Percentiles rank a stretch among this genome's conserved stretches.
Conservation (phyloP, 2,329 filamentous ascomycete genomes). For the Mycosphaerelloides madeirae region DNA sequence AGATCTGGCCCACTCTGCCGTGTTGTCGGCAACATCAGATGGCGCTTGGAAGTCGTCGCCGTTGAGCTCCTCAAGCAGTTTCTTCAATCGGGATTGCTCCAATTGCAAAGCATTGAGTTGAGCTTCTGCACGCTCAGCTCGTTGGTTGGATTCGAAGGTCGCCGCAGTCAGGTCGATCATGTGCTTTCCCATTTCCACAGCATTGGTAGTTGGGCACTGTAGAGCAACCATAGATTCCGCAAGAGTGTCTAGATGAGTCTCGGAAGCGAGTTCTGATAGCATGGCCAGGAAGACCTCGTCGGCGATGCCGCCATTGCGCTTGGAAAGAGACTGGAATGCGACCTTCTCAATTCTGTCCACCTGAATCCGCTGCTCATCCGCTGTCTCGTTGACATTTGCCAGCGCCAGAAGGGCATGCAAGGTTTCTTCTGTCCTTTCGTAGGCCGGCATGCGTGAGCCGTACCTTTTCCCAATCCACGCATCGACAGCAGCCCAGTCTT, state of each 20-base stretch:
- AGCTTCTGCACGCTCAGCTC: slow-evolving; percentile 20
- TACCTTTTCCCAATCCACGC: slow-evolving; percentile 73
- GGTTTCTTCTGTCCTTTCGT: slow-evolving; percentile 84
- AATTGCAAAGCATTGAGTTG: slow-evolving; percentile 23
- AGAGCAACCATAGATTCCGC: slow-evolving; percentile 36
- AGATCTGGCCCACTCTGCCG: slow-evolving; percentile 67
- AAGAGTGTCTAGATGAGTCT: slow-evolving; percentile 31
- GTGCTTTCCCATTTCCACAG: slow-evolving; percentile 22
- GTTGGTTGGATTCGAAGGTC: slow-evolving; percentile 27
- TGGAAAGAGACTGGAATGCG: slow-evolving; percentile 52
- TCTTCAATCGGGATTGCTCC: slow-evolving; percentile 21
- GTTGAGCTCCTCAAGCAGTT: slow-evolving; percentile 21
- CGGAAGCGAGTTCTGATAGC: slow-evolving; percentile 24
- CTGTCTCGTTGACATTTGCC: slow-evolving; percentile 69
- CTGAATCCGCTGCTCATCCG: slow-evolving; percentile 63
- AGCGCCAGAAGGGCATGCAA: slow-evolving; percentile 69
- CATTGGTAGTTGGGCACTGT: slow-evolving; percentile 27
- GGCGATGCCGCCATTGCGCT: slow-evolving; percentile 10
- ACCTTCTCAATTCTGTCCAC: slow-evolving; percentile 56
- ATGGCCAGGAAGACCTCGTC: slow-evolving; percentile 19
- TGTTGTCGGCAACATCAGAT: slow-evolving; percentile 59
- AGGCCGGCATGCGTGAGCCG: slow-evolving; percentile 59
- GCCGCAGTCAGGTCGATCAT: slow-evolving; percentile 14
- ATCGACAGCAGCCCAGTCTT: slow-evolving; percentile 88
- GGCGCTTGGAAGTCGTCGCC: slow-evolving; percentile 41